These are phyloP conservation scores for Urtica urens DNA, from an alignment of 306 rosid species.

Conservation along the genomic window DNA sequence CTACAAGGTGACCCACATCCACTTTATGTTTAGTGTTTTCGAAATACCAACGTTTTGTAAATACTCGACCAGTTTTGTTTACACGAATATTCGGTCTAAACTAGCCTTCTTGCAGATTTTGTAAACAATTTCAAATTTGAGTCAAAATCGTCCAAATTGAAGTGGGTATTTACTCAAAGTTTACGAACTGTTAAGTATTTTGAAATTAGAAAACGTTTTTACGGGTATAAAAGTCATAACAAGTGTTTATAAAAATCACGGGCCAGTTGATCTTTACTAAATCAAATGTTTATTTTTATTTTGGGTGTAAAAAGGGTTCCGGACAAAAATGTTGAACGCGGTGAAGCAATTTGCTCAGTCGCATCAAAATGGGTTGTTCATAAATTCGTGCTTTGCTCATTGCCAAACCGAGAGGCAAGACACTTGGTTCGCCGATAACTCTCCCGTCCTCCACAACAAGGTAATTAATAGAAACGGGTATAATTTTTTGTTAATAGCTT, in stretches of 20 bases:
- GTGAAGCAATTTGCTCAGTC: constrained; percentile 45
- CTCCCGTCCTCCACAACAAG: constrained; percentile 64
- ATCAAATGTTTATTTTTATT: no score
- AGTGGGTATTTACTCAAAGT: no score
- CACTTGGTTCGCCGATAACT: constrained; percentile 81
- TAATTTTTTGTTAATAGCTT: not conserved
- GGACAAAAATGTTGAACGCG: constrained; percentile 63
- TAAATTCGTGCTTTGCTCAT: constrained; percentile 86
- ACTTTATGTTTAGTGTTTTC: not conserved
- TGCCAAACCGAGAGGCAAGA: constrained; percentile 94
- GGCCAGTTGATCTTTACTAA: no score
- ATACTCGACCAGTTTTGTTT: no score
- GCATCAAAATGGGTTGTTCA: constrained; percentile 54
- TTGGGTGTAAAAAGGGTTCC: constrained; percentile 39
- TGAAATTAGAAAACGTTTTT: no score
- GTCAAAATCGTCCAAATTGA: no score
- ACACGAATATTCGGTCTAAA: no score
- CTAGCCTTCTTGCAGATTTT: not conserved
- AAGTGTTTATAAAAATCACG: no score
- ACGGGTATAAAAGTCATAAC: no score
- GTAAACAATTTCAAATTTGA: no score
- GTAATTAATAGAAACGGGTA: constrained; percentile 26
- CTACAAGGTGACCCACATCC: constrained; percentile 48
- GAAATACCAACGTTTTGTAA: no score
- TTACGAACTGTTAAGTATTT: no score